Evolutionary conservation across 2,329 filamentous ascomycete species (phyloP).

Genomic region (Colletotrichum cuscutae): DNA sequence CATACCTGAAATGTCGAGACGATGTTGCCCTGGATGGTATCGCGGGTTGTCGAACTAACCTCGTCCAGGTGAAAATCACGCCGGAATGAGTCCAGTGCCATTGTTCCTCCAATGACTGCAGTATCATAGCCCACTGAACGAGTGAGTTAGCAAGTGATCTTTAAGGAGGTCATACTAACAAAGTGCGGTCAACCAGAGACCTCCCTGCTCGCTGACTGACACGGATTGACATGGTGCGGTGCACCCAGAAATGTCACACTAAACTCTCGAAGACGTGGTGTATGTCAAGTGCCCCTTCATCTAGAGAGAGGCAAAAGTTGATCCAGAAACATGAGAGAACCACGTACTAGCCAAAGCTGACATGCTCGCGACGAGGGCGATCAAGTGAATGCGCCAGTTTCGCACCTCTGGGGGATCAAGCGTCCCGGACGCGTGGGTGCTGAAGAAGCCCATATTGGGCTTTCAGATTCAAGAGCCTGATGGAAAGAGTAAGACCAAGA

Average conservation of each 20-base stretch:
- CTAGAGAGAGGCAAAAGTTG: no score
- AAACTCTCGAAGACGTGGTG: background rate
- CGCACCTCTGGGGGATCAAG: conserved; percentile 40
- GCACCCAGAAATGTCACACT: background rate
- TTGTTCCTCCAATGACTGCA: conserved; percentile 52
- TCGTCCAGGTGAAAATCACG: conserved; percentile 47
- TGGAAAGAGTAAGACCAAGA: background rate
- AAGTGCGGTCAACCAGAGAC: background rate
- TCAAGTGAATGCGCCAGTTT: conserved; percentile 42
- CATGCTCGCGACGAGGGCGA: conserved; percentile 42
- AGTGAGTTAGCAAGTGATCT: background rate
- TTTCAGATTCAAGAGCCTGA: background rate
- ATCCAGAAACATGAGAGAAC: no score
- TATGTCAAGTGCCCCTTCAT: no score
- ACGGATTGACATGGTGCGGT: background rate
- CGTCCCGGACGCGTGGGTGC: conserved; percentile 41
- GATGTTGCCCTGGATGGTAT: conserved; percentile 48
- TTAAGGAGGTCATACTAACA: background rate
- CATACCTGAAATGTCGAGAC: conserved; percentile 34
- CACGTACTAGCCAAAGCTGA: conserved; percentile 40
- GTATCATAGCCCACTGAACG: conserved; percentile 48
- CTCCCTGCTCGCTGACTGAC: background rate
- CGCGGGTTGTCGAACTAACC: conserved; percentile 39
- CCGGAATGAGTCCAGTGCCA: conserved; percentile 49
- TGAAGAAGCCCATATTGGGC: conserved; percentile 39